Base-by-base conservation (phyloP, 176 grass and related monocot species). In the Cenchrus americanus region DNA sequence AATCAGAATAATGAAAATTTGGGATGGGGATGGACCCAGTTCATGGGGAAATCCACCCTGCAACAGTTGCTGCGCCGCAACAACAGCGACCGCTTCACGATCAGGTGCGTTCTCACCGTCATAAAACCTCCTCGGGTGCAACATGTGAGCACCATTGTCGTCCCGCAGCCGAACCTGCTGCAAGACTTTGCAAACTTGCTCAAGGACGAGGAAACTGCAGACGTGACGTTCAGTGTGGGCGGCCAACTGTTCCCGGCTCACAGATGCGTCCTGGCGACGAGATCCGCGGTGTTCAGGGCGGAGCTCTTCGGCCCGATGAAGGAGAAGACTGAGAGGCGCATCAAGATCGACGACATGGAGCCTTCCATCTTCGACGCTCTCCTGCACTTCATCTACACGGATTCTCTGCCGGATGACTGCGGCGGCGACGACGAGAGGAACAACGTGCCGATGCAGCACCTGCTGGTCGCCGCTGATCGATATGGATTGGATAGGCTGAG, bases 371-470 rank as follows among this genome's bases (percentile, higher is more conserved):
- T 88, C 22, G 17, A 78, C 26, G 22, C 8, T 23, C 58, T 88
- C 0, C 86, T 88, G 14, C 80, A 55, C 62, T 88, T 81, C 46
- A 17, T 80, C 53, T 86, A 80, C 32, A 53, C 23, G 6, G 77
- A 74, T 0, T 27, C 30, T 8, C n/a, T 82, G 6, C 85, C 70
- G 5, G 34, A 37, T 37, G 34, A 37, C 34, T 37, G n/a, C 1
- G 19, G 47, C 4, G 57, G 4, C 34, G 34, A 78, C 4, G 54
- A 6, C 54, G 7, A 17, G 1, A 18, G 14, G 18, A 17, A 7
- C 19, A 37, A 37, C 34, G 54, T 19, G 54, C 8, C 27, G 14
- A 5, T 53, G 71, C 71, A 32, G 71, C 48, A 52, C 7, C 26
- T 54, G 26, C 49, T 53, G 1, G 71, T 74, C 1, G 71, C 71